Evolutionary conservation across 2,329 filamentous ascomycete genomes (phyloP).

Genomic region (Endoconidiophora laricicola): DNA sequence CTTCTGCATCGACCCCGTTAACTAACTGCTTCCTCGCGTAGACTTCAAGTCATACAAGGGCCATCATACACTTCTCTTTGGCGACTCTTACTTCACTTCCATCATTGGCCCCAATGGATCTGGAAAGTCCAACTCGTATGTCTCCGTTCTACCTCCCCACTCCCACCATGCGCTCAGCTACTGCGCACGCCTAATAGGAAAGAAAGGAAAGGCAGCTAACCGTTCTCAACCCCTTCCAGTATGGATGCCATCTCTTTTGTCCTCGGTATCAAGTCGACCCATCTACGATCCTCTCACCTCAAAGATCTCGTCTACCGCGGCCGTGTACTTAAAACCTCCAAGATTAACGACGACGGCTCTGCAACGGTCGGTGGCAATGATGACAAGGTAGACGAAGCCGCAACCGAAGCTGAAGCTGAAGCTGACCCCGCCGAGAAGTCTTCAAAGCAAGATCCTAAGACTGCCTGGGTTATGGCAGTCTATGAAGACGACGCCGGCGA

Average conservation of each 20-base stretch:
- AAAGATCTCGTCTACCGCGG: constrained; percentile 94
- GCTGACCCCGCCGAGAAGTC: constrained; percentile 41
- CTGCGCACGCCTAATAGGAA: too few relatives aligned
- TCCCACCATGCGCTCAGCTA: background rate
- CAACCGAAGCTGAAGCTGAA: constrained; percentile 20
- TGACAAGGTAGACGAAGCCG: constrained; percentile 40
- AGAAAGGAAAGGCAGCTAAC: too few relatives aligned
- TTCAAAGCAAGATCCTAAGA: constrained; percentile 72
- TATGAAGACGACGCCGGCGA: constrained; percentile 95
- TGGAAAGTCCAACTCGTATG: constrained; percentile 93
- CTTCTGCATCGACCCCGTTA: constrained; percentile 14
- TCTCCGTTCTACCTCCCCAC: constrained; percentile 15
- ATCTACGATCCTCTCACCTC: constrained; percentile 82
- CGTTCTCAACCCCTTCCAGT: constrained; percentile 26
- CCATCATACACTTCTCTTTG: constrained; percentile 84
- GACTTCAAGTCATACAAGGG: constrained; percentile 99
- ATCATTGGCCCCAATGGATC: constrained; percentile 99
- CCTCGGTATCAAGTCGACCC: constrained; percentile 95
- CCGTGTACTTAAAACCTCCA: constrained; percentile 78
- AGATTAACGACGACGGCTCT: constrained; percentile 82
- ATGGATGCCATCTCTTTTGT: constrained; percentile 99
- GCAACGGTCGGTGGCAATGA: constrained; percentile 45
- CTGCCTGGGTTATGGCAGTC: constrained; percentile 97
- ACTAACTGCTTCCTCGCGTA: constrained; percentile 21
- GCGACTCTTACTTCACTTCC: constrained; percentile 96